Base-by-base conservation (phyloP, 345 rosid genomes). In the Carallia brachiata region DNA sequence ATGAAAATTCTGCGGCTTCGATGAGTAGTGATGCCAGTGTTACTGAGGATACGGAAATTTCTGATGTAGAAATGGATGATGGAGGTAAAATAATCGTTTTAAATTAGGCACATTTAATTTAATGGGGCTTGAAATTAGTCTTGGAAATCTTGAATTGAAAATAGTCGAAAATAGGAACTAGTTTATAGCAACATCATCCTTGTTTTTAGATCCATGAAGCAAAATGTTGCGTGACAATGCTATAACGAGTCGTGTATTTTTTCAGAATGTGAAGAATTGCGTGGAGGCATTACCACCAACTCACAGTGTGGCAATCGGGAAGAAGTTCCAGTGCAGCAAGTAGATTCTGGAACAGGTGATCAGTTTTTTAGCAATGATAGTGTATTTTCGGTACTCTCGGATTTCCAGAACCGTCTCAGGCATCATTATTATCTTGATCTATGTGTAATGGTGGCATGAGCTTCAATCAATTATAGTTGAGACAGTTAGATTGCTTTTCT, bases 341-440 rank as follows among this genome's bases (percentile, higher is more conserved):
- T 68, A 55, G 73, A 67, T 66, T 67, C 74, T 62, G 54, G 78
- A 44, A 58, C 81, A 83, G 93, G 88, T 88, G 55, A 70, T 50
- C 52, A 18, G 13, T 70, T 64, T 52, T 34, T 19, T 62, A 57
- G 72, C 63, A 44, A 12, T 44, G 10, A 28, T n/a, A 19, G 17
- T 32, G 19, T 65, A 63, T 54, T 40, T 12, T 18, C 16, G 48
- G 23, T 47, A 18, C 23, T 44, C 5, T 12, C 50, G 12, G 50
- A 44, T 44, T 44, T 44, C 17, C 0, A 16, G 50, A 12, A 44
- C 50, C 0, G 17, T 12, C 50, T 30, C 66, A 17, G 39, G 18
- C 65, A 39, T 47, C 13, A 28, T 34, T 30, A 44, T 44, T 59
- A 3, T 31, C 52, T 30, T 36, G 39, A 15, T 70, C 32, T 60